Conservation (phyloP, 176 grass and related monocot genomes). For the Oryza meridionalis region DNA sequence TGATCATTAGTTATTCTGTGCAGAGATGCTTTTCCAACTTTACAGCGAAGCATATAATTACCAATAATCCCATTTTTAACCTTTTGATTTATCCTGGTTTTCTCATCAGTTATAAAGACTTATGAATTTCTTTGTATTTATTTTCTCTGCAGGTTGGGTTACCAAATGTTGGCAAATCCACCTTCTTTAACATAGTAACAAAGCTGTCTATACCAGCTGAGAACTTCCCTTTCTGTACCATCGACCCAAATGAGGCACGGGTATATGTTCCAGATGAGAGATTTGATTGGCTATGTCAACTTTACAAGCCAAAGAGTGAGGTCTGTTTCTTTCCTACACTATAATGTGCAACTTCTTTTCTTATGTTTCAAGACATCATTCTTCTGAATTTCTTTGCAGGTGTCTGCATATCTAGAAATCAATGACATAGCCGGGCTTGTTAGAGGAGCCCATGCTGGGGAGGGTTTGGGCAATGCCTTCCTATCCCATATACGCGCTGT, state of each 20-base stretch:
- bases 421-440: constrained; percentile 97
- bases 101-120: constrained; percentile 2
- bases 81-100: neutral
- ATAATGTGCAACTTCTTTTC: neutral
- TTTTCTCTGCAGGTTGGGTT: constrained; percentile 78
- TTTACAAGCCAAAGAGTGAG: constrained; percentile 95
- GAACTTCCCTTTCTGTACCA: constrained; percentile 99
- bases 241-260: constrained; percentile 93
- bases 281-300: constrained; percentile 97
- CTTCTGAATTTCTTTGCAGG: constrained; percentile 52
- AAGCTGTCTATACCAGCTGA: constrained; percentile 94
- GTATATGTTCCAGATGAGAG: constrained; percentile 87
- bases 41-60: neutral
- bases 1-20: neutral
- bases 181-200: constrained; percentile 93
- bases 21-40: neutral
- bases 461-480: constrained; percentile 92
- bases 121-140: neutral
- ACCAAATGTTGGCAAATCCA: constrained; percentile 99
- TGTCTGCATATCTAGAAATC: constrained; percentile 88
- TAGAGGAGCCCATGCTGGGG: constrained; percentile 86
- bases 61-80: neutral
- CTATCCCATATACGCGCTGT: constrained; percentile 97
- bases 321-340: constrained; percentile 47
- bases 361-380: constrained; percentile 28